Percentiles rank a stretch among this genome's conserved stretches.
Evolutionary conservation across 768 basidiomycete genomes (phyloP).

Genomic region (Suillus occidentalis): DNA sequence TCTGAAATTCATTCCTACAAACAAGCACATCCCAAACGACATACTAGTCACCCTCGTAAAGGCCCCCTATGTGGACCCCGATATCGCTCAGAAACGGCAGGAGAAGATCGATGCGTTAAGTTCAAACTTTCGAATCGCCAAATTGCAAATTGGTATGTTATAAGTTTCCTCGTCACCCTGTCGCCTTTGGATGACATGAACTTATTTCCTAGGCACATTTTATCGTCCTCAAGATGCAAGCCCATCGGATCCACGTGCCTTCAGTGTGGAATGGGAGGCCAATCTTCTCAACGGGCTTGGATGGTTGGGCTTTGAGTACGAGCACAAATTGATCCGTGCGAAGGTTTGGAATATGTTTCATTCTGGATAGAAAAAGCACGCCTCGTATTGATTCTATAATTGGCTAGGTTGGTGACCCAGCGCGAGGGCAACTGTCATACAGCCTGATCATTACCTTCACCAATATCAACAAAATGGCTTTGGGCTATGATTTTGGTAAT

Average conservation of each 20-base stretch:
- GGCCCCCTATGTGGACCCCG: slow-evolving; percentile 55
- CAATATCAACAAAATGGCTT: slow-evolving; percentile 58
- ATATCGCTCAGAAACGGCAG: slow-evolving; percentile 50
- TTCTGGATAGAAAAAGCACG: neutral
- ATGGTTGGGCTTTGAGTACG: slow-evolving; percentile 63
- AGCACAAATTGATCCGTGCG: slow-evolving; percentile 64
- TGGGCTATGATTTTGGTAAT: slow-evolving; percentile 58
- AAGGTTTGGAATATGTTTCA: slow-evolving; percentile 39
- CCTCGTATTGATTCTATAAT: neutral
- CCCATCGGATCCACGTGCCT: slow-evolving; percentile 44
- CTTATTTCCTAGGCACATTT: slow-evolving; percentile 21
- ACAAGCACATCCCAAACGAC: slow-evolving; percentile 8
- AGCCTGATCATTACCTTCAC: slow-evolving; percentile 56
- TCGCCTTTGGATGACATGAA: neutral
- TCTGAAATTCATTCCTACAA: slow-evolving; percentile 30
- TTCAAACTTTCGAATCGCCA: slow-evolving; percentile 52
- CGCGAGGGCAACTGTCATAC: slow-evolving; percentile 49
- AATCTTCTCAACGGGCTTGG: slow-evolving; percentile 50
- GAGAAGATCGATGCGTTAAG: slow-evolving; percentile 44
- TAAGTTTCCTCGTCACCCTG: slow-evolving; percentile 31
- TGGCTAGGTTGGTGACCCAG: slow-evolving; percentile 57
- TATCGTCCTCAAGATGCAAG: slow-evolving; percentile 25
- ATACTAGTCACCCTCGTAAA: slow-evolving; percentile 44
- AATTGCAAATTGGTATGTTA: slow-evolving; percentile 67
- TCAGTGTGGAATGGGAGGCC: slow-evolving; percentile 71